Conservation (phyloP, 202 grass and related monocot genomes). For the Carex arenaria region DNA sequence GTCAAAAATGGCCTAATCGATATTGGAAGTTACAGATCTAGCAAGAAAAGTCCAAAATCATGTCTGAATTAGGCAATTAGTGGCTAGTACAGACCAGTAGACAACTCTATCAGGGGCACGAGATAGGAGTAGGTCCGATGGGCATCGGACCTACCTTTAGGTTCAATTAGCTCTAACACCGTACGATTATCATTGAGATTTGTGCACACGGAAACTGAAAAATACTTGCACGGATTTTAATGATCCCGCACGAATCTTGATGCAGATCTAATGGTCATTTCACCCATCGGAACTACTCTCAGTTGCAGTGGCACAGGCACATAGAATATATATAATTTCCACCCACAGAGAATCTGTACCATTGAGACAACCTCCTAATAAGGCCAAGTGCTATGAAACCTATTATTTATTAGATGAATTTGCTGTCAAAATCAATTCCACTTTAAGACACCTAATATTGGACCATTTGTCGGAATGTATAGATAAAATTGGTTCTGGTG, state of each 20-base stretch:
- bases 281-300: no score
- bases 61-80: neutral
- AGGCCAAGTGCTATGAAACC: neutral
- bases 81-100: neutral
- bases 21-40: neutral
- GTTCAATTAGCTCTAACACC: no score
- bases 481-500: neutral
- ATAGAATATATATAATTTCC: neutral
- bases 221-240: no score
- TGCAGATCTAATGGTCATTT: no score
- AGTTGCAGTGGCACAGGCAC: neutral
- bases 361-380: neutral
- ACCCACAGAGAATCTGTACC: constrained; percentile 2
- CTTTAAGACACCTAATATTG: constrained; percentile 7
- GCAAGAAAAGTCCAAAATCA: neutral
- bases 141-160: no score
- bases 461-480: neutral
- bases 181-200: no score
- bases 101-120: neutral
- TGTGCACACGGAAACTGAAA: no score
- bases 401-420: neutral
- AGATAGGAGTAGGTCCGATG: no score
- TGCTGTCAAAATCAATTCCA: constrained; percentile 4
- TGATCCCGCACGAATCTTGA: no score
- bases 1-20: no score